phyloP scores from a whole-genome alignment of 805 yeast species.

The Debaryomyces prosopidis region DNA sequence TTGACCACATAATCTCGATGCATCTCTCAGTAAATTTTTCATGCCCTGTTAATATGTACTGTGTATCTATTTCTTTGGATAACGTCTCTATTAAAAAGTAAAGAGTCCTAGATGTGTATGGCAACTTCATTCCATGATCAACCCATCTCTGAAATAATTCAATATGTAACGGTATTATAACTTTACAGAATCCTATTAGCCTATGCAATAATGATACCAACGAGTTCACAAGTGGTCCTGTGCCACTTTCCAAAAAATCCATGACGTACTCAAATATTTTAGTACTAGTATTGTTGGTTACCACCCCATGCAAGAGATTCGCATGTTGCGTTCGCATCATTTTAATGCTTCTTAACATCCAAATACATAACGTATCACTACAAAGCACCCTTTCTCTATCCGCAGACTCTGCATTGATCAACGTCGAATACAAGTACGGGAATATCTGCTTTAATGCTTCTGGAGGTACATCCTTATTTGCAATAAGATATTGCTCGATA shows the following conservation, averaged over 20 bases:
- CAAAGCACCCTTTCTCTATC: constrained; percentile 35
- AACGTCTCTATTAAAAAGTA: constrained; percentile 62
- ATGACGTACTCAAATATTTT: constrained; percentile 52
- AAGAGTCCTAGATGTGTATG: constrained; percentile 47
- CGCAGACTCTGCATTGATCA: background rate
- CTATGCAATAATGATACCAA: constrained; percentile 60
- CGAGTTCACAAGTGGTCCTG: constrained; percentile 71
- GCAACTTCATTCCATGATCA: constrained; percentile 7
- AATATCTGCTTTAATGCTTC: background rate
- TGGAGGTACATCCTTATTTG: background rate
- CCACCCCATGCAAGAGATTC: constrained; percentile 4
- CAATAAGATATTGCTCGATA: background rate
- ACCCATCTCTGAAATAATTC: constrained; percentile 2
- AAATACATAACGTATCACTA: constrained; percentile 64
- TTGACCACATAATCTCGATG: constrained; percentile 52
- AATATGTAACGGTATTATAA: constrained; percentile 4
- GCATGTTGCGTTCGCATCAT: background rate
- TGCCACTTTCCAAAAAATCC: constrained; percentile 71
- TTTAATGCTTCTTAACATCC: constrained; percentile 52
- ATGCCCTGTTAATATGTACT: constrained; percentile 39
- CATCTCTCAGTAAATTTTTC: constrained; percentile 50
- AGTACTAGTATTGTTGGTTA: constrained; percentile 21
- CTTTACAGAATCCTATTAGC: constrained; percentile 40
- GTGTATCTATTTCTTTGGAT: constrained; percentile 45
- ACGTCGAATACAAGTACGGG: background rate